Base-by-base conservation (phyloP, 768 basidiomycete species). In the Trametes villosa region DNA sequence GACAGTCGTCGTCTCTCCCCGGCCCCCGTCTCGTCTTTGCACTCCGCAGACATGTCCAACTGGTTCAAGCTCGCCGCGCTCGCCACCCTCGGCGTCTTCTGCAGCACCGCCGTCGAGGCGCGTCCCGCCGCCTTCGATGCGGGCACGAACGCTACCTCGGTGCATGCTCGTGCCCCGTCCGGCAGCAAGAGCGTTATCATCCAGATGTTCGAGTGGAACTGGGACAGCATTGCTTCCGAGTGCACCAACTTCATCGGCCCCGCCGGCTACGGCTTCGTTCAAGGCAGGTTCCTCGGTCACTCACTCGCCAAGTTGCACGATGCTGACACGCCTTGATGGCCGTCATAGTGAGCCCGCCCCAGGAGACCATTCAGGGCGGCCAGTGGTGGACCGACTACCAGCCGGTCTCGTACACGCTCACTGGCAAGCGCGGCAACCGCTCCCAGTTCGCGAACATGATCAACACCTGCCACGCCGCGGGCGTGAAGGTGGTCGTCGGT, bases 301-400 rank as follows among this genome's bases (percentile, higher is more conserved):
- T 26, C 55, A 17, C 26, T 45, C n/a, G n/a, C n/a, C n/a, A n/a
- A 31, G 53, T 0, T 2, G 24, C 57, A 2, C 51, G 36, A 29
- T 36, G n/a, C 26, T 27, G 22, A 58, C 29, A 26, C 8, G 29
- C 15, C 8, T 13, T 36, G 9, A 18, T 31, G n/a, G 42, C 24
- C 15, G 40, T 20, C 30, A 6, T 50, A 77, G 77, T 74, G 49
- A 77, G 85, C 62, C 84, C 85, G 0, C 77, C 86, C 3, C 77
- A 79, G 57, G 87, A 88, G 64, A 86, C 87, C 65, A 72, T 88
- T 42, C 65, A 72, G 15, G 87, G 87, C 4, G 12, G 74, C 2
- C 79, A 87, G 65, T 89, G 88, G 88, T 89, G 87, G 87, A 89
- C 87, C 0, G 87, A 88, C 68, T 89, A 90, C 66, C 88, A 82